phyloP scores from a whole-genome alignment of 352 stramenopile genomes.

The Thraustochytrium sp. region DNA sequence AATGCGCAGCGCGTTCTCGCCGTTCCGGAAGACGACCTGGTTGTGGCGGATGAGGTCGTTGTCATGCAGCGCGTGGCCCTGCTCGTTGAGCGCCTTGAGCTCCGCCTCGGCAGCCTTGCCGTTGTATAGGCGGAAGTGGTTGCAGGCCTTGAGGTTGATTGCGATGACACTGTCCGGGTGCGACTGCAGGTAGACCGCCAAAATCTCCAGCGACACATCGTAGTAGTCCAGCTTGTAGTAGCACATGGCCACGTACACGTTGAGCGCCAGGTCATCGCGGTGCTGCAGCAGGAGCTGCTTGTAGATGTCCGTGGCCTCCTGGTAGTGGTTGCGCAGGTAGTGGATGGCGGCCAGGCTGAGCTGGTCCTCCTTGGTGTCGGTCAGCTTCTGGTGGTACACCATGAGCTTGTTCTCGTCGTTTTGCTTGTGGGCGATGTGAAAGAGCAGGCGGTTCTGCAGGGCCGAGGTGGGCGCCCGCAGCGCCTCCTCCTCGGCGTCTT shows the following conservation, averaged over 20 bases:
- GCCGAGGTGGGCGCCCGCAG: constrained; percentile 61
- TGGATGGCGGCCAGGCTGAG: constrained; percentile 91
- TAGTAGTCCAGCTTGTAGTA: constrained; percentile 96
- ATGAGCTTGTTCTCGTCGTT: constrained; percentile 88
- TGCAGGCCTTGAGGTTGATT: constrained; percentile 94
- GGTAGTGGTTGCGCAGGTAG: constrained; percentile 86
- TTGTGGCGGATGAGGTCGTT: constrained; percentile 94
- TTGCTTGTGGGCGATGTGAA: constrained; percentile 84
- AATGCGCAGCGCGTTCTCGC: constrained; percentile 81
- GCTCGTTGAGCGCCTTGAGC: constrained; percentile 79
- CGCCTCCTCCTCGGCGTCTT: constrained; percentile 71
- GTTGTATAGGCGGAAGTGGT: constrained; percentile 93
- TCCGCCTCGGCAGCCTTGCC: constrained; percentile 87
- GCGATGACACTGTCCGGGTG: constrained; percentile 81
- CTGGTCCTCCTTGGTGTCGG: constrained; percentile 68
- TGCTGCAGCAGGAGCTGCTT: constrained; percentile 88
- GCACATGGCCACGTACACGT: constrained; percentile 96
- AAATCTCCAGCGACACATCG: constrained; percentile 91
- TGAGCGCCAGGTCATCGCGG: constrained; percentile 88
- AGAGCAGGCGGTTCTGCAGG: constrained; percentile 85
- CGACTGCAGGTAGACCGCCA: constrained; percentile 85
- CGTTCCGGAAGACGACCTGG: constrained; percentile 88
- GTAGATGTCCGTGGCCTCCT: constrained; percentile 91
- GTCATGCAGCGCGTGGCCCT: constrained; percentile 64
- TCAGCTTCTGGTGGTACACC: constrained; percentile 86